Conservation (phyloP, 352 stramenopile species). For the Phytophthora melonis region DNA sequence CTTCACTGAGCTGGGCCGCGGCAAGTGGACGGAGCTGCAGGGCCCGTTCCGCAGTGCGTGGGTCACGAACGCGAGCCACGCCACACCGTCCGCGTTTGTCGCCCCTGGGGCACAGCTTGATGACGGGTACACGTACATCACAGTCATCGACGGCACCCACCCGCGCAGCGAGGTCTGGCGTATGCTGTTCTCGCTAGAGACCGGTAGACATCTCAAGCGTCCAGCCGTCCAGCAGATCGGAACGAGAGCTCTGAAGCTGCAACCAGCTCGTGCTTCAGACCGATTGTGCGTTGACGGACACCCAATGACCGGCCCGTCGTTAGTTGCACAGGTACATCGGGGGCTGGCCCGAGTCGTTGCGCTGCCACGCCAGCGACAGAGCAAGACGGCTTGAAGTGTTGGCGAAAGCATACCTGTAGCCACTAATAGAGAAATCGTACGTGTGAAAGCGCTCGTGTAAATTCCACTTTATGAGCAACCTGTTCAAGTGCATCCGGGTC, state of each 20-base stretch:
- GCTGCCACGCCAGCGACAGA: conserved; percentile 13
- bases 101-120: conserved; percentile 47
- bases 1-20: conserved; percentile 31
- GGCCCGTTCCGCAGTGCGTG: conserved; percentile 51
- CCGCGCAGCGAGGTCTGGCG: conserved; percentile 31
- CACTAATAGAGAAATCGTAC: no score
- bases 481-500: no score
- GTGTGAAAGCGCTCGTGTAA: no score
- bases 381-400: not conserved
- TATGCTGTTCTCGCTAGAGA: conserved; percentile 48
- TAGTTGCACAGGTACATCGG: conserved; percentile 26
- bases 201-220: conserved; percentile 39
- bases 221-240: conserved; percentile 36
- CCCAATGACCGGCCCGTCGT: conserved; percentile 19
- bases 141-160: conserved; percentile 35
- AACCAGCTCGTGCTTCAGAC: conserved; percentile 14
- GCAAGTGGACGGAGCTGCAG: conserved; percentile 37
- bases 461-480: no score
- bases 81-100: conserved; percentile 46
- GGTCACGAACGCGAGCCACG: conserved; percentile 52
- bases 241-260: conserved; percentile 33
- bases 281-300: conserved; percentile 22
- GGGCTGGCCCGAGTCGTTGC: conserved; percentile 17
- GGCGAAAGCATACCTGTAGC: no score
- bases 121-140: conserved; percentile 59